Evolutionary conservation across 371 early-diverging fungal species (phyloP), one percentile per base, ranked within the genome.

Genomic region (Mucor saturninus): DNA sequence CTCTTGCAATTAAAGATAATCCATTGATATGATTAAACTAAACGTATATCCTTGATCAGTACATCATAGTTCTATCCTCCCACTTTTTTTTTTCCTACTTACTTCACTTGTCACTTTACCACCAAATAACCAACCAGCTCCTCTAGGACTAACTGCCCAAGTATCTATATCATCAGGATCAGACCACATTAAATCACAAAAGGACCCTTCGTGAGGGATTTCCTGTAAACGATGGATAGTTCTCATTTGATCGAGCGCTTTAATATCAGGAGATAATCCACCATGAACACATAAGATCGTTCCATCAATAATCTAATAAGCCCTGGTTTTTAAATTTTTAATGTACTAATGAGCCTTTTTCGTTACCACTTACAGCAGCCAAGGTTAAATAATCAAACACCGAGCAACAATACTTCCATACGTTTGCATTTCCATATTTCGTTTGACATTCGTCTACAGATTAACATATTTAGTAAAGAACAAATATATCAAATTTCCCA

Each of bases 111-210:
- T 96, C 51, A 99, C 95, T 74, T 97, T 95, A 35, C 91, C 90
- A 32, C 99, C 99, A 87, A 99, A 99, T 3, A 97, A 91, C 86
- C 98, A 99, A 43, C 99, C 99, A 31, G 99, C 98, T 46, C 99
- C 99, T 77, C 99, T 89, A 37, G 99, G 98, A 61, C 97, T 96
- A 61, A 97, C 95, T 26, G 98, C 98, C 99, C 99, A 99, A 40
- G 99, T 98, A 72, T 92, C 91, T 51, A 95, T 92, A 72, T 98
- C 98, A 68, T 99, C 99, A 32, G 95, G 93, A 68, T 94, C 92
- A 32, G 94, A 94, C 94, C 96, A 97, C 73, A 95, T 86, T 66
- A 97, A 80, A 77, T 96, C 96, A 72, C 96, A 96, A 92, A 97
- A 96, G 29, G 96, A 95, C 10, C 99, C 99, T 72, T 98, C 96